These are phyloP conservation scores for Geoglossum cookeanum DNA, from an alignment of 2,329 filamentous ascomycete genomes.

Conservation along the genomic window DNA sequence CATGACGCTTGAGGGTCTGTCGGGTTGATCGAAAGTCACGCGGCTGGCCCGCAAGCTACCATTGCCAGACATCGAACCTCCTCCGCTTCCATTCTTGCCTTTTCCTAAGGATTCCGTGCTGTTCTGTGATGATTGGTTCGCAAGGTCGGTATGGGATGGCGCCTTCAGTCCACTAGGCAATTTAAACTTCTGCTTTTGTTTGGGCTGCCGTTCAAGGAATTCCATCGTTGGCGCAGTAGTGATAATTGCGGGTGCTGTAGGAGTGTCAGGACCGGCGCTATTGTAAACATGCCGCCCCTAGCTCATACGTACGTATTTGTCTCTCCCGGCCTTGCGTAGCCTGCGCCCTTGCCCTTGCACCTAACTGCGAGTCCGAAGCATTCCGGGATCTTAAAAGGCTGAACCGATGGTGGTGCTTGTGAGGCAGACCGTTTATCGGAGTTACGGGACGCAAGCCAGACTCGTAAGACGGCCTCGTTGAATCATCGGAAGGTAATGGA, in stretches of 20 bases:
- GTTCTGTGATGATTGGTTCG: constrained; percentile 13
- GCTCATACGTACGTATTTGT: constrained; percentile 38
- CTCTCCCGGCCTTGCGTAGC: constrained; percentile 32
- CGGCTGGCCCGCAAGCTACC: constrained; percentile 10
- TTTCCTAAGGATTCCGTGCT: constrained; percentile 17
- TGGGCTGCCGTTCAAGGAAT: constrained; percentile 30
- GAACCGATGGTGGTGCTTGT: constrained; percentile 30
- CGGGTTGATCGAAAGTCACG: constrained; percentile 44
- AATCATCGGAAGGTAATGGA: not conserved
- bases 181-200: constrained; percentile 8
- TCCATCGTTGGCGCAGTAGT: constrained; percentile 69
- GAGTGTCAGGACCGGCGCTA: constrained; percentile 9
- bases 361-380: constrained; percentile 81
- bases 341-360: constrained; percentile 53
- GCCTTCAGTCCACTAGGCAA: not conserved
- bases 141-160: not conserved
- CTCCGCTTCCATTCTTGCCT: constrained; percentile 16
- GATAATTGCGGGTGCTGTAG: constrained; percentile 49
- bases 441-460: not conserved
- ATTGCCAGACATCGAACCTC: not conserved
- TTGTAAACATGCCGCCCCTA: constrained; percentile 23
- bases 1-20: constrained; percentile 28
- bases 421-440: not conserved
- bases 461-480: not conserved
- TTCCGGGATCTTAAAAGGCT: constrained; percentile 69